Conservation (phyloP, 257 asterid genomes). For the Ophiorrhiza pumila region DNA sequence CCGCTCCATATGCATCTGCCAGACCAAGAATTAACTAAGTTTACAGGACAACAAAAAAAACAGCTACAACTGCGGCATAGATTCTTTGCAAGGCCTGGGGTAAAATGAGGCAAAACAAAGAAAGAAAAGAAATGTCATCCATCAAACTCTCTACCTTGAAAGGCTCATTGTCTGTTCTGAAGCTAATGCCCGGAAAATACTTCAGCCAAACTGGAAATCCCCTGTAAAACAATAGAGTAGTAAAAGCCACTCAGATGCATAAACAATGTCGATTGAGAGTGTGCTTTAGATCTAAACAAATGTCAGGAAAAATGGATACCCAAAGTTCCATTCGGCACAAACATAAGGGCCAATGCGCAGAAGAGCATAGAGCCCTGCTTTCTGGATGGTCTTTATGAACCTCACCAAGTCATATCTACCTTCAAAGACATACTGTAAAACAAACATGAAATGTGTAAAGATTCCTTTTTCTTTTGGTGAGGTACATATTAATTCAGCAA, state of each 20-base stretch:
- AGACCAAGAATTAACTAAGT: slow-evolving; percentile 23
- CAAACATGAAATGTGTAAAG: slow-evolving; percentile 2
- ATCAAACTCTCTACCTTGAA: slow-evolving; percentile 56
- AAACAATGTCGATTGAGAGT: neutral
- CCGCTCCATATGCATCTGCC: slow-evolving; percentile 80
- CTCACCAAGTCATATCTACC: slow-evolving; percentile 85
- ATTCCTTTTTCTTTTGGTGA: slow-evolving; percentile 9
- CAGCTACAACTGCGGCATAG: neutral
- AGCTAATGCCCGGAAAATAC: slow-evolving; percentile 82
- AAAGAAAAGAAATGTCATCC: neutral
- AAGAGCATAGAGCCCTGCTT: slow-evolving; percentile 81
- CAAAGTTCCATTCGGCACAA: slow-evolving; percentile 95
- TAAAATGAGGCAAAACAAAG: slow-evolving; percentile 2
- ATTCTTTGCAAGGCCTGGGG: neutral
- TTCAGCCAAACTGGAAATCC: slow-evolving; percentile 98
- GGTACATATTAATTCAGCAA: slow-evolving; percentile 7
- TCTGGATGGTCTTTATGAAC: slow-evolving; percentile 72
- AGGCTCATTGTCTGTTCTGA: slow-evolving; percentile 88
- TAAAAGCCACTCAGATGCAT: slow-evolving; percentile 3
- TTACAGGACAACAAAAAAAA: slow-evolving; percentile 3
- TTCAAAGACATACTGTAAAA: slow-evolving; percentile 75
- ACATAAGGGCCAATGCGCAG: slow-evolving; percentile 93
- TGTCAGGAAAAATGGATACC: slow-evolving; percentile 37
- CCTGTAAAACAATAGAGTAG: slow-evolving; percentile 29
- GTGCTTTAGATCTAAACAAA: slow-evolving; percentile 25